phyloP scores from a whole-genome alignment of 2,329 filamentous ascomycete species.

The Fusarium multiceps region DNA sequence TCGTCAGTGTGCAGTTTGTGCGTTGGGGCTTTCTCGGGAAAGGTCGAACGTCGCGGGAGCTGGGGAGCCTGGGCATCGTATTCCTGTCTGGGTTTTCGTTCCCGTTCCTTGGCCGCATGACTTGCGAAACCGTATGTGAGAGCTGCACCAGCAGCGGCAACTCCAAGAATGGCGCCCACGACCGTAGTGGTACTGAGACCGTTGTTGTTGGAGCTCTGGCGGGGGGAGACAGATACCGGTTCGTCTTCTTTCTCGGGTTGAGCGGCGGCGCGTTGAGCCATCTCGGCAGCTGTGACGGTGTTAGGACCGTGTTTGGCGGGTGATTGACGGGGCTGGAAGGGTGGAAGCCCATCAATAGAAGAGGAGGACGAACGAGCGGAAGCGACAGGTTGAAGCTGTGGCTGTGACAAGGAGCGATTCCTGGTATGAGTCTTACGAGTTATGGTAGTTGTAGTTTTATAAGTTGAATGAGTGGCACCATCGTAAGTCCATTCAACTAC shows the following conservation, averaged over 20 bases:
- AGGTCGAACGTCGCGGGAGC: conserved; percentile 60
- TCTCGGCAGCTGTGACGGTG: conserved; percentile 39
- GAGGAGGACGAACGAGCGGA: conserved; percentile 40
- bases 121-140: conserved; percentile 75
- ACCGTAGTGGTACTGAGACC: conserved; percentile 70
- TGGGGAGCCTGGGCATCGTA: conserved; percentile 54
- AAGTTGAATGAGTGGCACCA: conserved; percentile 47
- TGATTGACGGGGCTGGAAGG: conserved; percentile 37
- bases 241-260: conserved; percentile 36
- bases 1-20: conserved; percentile 37
- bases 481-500: conserved; percentile 64
- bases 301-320: conserved; percentile 35
- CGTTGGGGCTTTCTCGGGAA: conserved; percentile 55
- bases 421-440: conserved; percentile 22
- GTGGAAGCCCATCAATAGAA: conserved; percentile 36
- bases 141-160: conserved; percentile 76
- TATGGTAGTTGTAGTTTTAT: conserved; percentile 7
- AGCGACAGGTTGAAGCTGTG: conserved; percentile 32
- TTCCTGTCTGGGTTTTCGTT: conserved; percentile 55
- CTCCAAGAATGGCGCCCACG: conserved; percentile 81
- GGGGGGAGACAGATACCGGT: conserved; percentile 43
- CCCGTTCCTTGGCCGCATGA: conserved; percentile 60
- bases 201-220: conserved; percentile 52
- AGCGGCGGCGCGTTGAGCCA: conserved; percentile 40
- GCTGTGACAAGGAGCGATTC: conserved; percentile 41